Conservation (phyloP, 2,329 filamentous ascomycete genomes). For the Bertia moriformis region DNA sequence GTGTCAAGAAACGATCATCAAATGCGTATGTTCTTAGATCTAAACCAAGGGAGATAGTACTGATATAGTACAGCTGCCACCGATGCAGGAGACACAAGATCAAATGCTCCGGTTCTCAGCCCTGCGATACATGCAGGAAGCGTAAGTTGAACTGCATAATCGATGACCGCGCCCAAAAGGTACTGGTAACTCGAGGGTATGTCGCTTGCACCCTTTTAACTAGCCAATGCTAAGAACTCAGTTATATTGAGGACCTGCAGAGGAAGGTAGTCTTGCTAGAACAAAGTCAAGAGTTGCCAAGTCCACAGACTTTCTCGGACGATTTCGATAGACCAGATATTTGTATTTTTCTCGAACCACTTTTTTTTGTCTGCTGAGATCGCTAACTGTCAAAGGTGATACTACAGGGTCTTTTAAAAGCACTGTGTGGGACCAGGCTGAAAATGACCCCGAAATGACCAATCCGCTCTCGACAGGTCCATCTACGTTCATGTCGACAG, state of each 20-base stretch:
- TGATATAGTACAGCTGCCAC: slow-evolving; percentile 25
- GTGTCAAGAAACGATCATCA: slow-evolving; percentile 6
- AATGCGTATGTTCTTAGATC: slow-evolving; percentile 5
- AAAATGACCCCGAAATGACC: too few relatives aligned
- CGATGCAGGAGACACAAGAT: slow-evolving; percentile 29
- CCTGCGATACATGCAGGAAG: slow-evolving; percentile 26
- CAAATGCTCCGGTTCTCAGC: slow-evolving; percentile 24
- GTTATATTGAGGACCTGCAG: slow-evolving; percentile 9
- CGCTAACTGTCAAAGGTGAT: too few relatives aligned
- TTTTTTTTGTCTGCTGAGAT: too few relatives aligned
- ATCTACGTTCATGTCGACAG: slow-evolving; percentile 23
- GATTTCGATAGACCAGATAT: too few relatives aligned
- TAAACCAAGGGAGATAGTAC: neutral
- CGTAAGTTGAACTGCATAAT: slow-evolving; percentile 24
- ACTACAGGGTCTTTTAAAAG: too few relatives aligned
- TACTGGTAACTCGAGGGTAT: slow-evolving; percentile 30
- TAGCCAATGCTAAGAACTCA: too few relatives aligned
- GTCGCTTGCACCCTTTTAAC: too few relatives aligned
- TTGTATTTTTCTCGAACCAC: too few relatives aligned
- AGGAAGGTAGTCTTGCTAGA: too few relatives aligned
- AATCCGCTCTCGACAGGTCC: slow-evolving; percentile 25
- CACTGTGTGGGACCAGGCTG: too few relatives aligned
- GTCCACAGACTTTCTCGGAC: too few relatives aligned
- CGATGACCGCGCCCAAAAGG: slow-evolving; percentile 29
- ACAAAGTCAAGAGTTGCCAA: too few relatives aligned